Percentiles rank a stretch among this genome's conserved stretches.
These are phyloP conservation scores for Bipolaris oryzae DNA, from an alignment of 2,329 filamentous ascomycete species.

Conservation along the genomic window DNA sequence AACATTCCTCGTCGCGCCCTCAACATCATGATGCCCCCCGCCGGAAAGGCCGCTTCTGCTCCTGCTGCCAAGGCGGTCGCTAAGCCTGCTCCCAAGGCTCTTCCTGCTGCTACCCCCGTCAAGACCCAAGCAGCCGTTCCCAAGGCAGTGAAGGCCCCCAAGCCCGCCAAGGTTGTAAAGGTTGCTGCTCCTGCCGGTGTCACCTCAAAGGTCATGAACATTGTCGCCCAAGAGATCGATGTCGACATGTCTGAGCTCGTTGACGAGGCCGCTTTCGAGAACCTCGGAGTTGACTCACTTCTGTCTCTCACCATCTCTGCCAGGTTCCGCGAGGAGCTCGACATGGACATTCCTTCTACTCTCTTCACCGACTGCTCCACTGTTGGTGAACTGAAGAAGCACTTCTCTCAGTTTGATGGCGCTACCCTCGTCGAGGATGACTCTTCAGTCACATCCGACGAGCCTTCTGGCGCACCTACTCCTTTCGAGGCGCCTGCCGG, in stretches of 20 bases:
- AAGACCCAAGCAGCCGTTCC: constrained; percentile 38
- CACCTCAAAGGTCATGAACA: constrained; percentile 64
- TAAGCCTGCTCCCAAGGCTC: constrained; percentile 43
- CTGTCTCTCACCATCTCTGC: constrained; percentile 67
- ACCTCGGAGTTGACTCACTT: constrained; percentile 67
- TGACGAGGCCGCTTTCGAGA: constrained; percentile 65
- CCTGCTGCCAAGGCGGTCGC: constrained; percentile 40
- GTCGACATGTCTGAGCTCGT: constrained; percentile 64
- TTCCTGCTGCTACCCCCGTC: constrained; percentile 45
- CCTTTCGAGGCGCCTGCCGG: constrained; percentile 49
- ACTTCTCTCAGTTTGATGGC: constrained; percentile 58
- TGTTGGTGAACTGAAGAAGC: constrained; percentile 65
- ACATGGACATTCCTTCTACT: constrained; percentile 63
- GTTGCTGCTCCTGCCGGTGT: constrained; percentile 52
- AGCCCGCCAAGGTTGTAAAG: constrained; percentile 57
- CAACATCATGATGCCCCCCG: constrained; percentile 69
- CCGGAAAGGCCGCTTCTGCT: constrained; percentile 51
- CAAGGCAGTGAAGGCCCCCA: constrained; percentile 55
- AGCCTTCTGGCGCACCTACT: constrained; percentile 50
- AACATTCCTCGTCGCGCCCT: constrained; percentile 69
- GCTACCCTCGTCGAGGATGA: constrained; percentile 47
- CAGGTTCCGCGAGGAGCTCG: constrained; percentile 66
- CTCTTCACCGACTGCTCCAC: constrained; percentile 66
- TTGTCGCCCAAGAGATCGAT: constrained; percentile 70
- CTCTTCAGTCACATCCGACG: constrained; percentile 50